phyloP scores from a whole-genome alignment of 306 rosid species.

The Rubus parviflorus region DNA sequence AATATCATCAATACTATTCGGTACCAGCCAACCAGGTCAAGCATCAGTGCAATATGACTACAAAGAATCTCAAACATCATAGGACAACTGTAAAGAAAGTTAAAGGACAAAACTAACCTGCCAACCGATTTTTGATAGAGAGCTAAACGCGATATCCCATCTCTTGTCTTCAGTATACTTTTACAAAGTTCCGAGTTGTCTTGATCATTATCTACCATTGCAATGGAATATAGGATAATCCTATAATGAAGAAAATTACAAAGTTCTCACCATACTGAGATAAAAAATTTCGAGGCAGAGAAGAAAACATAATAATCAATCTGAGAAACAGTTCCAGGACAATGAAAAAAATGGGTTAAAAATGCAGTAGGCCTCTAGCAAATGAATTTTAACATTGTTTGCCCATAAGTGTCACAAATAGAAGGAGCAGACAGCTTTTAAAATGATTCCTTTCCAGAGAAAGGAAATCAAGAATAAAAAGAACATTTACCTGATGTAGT shows the following conservation, averaged over 20 bases:
- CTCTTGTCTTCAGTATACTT: conserved; percentile 63
- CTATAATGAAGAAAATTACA: conserved; percentile 37
- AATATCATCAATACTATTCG: not conserved
- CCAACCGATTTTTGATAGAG: conserved; percentile 80
- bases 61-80: not conserved
- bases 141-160: conserved; percentile 70
- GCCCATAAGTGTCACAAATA: too few species aligned
- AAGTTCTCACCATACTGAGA: not conserved
- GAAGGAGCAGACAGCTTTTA: too few species aligned
- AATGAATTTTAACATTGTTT: too few species aligned
- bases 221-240: conserved; percentile 84
- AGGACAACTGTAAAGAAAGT: not conserved
- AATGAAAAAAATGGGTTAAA: too few species aligned
- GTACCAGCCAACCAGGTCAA: not conserved
- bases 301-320: not conserved
- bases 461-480: not conserved
- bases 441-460: too few species aligned
- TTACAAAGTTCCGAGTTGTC: conserved; percentile 47
- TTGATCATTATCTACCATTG: conserved; percentile 79
- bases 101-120: conserved; percentile 46
- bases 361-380: too few species aligned
- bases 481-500: not conserved
- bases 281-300: not conserved
- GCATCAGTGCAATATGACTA: not conserved
- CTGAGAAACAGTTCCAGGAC: not conserved